Conservation (phyloP, 805 yeast genomes). For the Ogataea parapolymorpha region DNA sequence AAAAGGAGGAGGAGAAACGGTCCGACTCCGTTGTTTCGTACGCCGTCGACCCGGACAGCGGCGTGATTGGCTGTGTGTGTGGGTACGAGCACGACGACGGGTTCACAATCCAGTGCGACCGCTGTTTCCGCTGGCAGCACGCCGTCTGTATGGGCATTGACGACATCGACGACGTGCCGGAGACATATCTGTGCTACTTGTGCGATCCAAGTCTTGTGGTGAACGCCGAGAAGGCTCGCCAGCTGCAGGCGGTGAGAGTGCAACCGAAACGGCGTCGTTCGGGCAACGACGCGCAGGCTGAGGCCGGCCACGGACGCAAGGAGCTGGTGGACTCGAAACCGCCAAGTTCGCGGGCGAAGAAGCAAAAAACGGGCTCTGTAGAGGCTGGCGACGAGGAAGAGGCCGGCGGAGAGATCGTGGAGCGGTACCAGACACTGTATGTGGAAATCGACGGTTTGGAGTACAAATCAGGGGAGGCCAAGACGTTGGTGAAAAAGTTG, state of each 20-base stretch:
- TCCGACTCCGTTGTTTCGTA: conserved; percentile 33
- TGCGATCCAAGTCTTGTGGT: conserved; percentile 54
- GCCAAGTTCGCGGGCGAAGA: conserved; percentile 30
- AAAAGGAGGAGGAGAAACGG: not conserved
- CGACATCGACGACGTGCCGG: conserved; percentile 74
- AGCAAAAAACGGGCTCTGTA: conserved; percentile 29
- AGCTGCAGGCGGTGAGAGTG: conserved; percentile 33
- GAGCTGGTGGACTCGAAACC: conserved; percentile 13
- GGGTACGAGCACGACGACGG: conserved; percentile 88
- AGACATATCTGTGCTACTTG: conserved; percentile 71
- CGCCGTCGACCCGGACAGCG: conserved; percentile 77
- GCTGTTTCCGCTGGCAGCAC: conserved; percentile 93
- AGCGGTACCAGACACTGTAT: conserved; percentile 52
- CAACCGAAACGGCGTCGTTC: conserved; percentile 32
- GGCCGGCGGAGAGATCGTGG: conserved; percentile 41
- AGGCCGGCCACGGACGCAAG: conserved; percentile 5
- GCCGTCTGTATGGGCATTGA: conserved; percentile 82
- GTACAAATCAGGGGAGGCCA: conserved; percentile 38
- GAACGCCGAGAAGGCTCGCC: conserved; percentile 36
- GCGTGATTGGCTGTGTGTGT: conserved; percentile 86
- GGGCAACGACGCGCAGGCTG: conserved; percentile 13
- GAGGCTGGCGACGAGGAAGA: conserved; percentile 32
- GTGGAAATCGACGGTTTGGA: conserved; percentile 44
- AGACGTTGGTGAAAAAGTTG: conserved; percentile 25
- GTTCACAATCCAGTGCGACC: conserved; percentile 90